These are phyloP conservation scores for Incumbomyces lentus DNA, from an alignment of 2,329 filamentous ascomycete genomes.

Conservation along the genomic window DNA sequence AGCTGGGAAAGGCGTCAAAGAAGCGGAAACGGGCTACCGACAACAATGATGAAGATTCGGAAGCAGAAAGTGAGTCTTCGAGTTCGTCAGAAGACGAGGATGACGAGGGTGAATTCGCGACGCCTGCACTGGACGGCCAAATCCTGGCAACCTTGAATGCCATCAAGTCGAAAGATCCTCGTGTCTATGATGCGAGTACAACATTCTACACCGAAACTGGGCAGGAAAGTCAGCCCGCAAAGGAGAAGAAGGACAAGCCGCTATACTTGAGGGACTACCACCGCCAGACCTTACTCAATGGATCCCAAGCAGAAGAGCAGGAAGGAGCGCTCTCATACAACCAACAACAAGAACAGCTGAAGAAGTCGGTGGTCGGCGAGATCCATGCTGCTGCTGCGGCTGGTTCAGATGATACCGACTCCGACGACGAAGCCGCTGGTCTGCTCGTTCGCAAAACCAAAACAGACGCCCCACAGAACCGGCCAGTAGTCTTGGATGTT, in stretches of 20 bases:
- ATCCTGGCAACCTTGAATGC: conserved; percentile 80
- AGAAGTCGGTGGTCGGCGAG: conserved; percentile 65
- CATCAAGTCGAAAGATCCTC: conserved; percentile 80
- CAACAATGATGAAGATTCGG: conserved; percentile 29
- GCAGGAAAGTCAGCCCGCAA: conserved; percentile 13
- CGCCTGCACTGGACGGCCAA: conserved; percentile 72
- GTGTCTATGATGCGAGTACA: conserved; percentile 70
- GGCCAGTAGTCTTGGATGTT: conserved; percentile 53
- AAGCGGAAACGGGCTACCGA: conserved; percentile 30
- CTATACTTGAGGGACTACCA: conserved; percentile 87
- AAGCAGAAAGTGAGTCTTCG: conserved; percentile 47
- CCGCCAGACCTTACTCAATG: conserved; percentile 72
- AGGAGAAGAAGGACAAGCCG: conserved; percentile 64
- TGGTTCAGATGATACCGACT: conserved; percentile 31
- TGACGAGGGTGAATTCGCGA: conserved; percentile 78
- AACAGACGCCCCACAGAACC: conserved; percentile 27
- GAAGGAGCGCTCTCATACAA: conserved; percentile 60
- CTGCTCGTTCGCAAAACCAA: conserved; percentile 66
- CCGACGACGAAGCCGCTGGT: conserved; percentile 45
- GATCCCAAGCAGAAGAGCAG: conserved; percentile 46
- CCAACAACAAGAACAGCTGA: conserved; percentile 78
- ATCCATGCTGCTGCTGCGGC: conserved; percentile 56
- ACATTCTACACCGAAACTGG: conserved; percentile 64
- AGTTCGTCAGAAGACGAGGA: conserved; percentile 71
- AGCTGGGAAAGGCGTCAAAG: conserved; percentile 49